Conservation (phyloP, 768 basidiomycete genomes). For the Rhizopogon vinicolor region DNA sequence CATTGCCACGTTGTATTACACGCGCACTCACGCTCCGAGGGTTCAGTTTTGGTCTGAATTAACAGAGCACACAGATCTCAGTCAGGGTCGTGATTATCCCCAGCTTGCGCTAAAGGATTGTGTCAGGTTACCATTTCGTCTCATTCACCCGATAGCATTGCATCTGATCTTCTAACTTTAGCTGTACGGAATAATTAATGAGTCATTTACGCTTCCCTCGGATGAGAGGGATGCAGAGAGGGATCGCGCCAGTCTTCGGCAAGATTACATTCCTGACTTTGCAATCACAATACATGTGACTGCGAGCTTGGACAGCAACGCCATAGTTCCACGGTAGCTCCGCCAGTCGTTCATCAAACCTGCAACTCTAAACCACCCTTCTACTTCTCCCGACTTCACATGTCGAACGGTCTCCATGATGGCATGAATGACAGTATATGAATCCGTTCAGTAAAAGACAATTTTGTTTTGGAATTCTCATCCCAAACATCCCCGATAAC, state of each 20-base stretch:
- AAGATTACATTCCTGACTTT: neutral
- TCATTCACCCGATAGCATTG: neutral
- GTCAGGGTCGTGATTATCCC: neutral
- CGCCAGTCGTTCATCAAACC: neutral
- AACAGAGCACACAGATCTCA: neutral
- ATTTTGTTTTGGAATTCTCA: neutral
- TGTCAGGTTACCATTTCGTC: neutral
- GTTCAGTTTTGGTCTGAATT: neutral
- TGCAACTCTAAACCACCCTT: neutral
- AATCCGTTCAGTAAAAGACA: neutral
- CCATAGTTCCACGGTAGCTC: slow-evolving; percentile 1
- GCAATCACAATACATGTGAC: neutral
- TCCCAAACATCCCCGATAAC: neutral
- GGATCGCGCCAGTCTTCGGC: neutral
- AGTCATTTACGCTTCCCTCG: neutral
- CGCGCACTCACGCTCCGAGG: neutral
- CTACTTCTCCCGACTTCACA: slow-evolving; percentile 1
- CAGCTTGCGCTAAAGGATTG: neutral
- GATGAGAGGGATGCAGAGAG: neutral
- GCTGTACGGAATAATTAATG: neutral
- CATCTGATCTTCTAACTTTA: neutral
- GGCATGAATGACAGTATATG: neutral
- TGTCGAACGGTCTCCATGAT: neutral
- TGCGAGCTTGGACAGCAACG: neutral
- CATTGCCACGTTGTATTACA: neutral